Evolutionary conservation across 805 yeast genomes (phyloP), one percentile per base, ranked within the genome.

Genomic region (Komagataella pastoris): DNA sequence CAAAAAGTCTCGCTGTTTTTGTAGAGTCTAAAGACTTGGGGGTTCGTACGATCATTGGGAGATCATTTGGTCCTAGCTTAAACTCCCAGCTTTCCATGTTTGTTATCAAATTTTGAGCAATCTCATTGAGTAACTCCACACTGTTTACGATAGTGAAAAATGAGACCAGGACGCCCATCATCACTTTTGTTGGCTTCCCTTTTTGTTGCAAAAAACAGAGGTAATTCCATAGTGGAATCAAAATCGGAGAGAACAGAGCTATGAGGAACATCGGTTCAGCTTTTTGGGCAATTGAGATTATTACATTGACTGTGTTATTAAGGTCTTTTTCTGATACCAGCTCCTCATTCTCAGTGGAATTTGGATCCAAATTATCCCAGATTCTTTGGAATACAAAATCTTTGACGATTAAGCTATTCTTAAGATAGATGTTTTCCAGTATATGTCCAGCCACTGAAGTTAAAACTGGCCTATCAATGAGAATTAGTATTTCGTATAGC

Each of bases 261-360:
- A 55, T 54, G 7, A 74, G 52, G 14, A 78, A 59, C 3, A 66
- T 70, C 0, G 54, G 53, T 1, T 69, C 61, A 0, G 71, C 56
- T 47, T 72, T 73, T 57, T 79, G 79, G 0, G 83, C 66, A 7
- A 87, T 57, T 0, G 91, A 80, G 0, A 84, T 63, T n/a, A 83
- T 56, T 0, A 83, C 87, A 61, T 84, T 84, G 19, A 85, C 68
- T 3, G 72, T 69, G 61, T 84, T 81, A 57, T 85, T 83, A 17
- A 85, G 61, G 3, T 73, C 71, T 17, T 71, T 68, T 49, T 78
- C 84, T 6, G 0, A 65, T 57, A 2, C 61, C 62, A 4, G 61
- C 62, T 1, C 54, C 57, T 17, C 62, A 59, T 46, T 56, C 56
- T 2, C 55, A 52, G 4, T 51, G 49, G 4, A 19, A 36, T 48